Base-by-base conservation (phyloP, 1,139 yeast species). In the Suhomyces chickasaworum region DNA sequence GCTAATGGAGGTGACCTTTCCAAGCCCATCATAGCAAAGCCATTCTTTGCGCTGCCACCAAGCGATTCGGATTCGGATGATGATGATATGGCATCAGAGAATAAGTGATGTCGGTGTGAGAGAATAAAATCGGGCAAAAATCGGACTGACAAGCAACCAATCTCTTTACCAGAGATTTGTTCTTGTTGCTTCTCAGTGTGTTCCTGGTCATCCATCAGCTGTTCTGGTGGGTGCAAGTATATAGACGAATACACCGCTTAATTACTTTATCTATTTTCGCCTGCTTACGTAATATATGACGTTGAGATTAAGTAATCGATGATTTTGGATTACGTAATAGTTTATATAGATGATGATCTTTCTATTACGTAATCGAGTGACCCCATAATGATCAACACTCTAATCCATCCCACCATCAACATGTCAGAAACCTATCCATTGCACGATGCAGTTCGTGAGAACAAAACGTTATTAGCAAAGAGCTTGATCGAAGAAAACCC, bases 361-460 rank as follows among this genome's bases (percentile, higher is more conserved):
- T 25, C 4, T 3, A 17, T 29, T 17, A 29, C 32, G 17, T 29
- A 17, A 13, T 13, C 36, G 18, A n/a, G 8, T 17, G 6, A 17
- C 23, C 13, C 23, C 32, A 29, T 13, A 25, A 10, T 10, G 13
- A 3, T 25, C 6, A 25, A 25, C 29, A 25, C 29, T 25, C 10
- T 12, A n/a, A n/a, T 2, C 29, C 10, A 7, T n/a, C 21, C 25
- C 25, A 12, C 35, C 29, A 16, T 37, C 36, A 35, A 9, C 32
- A 40, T 44, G 43, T 13, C 41, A 4, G 37, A 48, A 9, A 56
- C 59, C 30, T 67, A 54, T 51, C 63, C 64, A 29, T 60, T 86
- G 12, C 87, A 82, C 54, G 80, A 81, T 29, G 86, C 87, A 8
- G 83, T 84, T 2, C 69, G 80, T 48, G 82, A 81, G 8, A 80